Percentiles rank a stretch among this genome's conserved stretches.
phyloP scores from a whole-genome alignment of 345 rosid species.

The Angophora floribunda region DNA sequence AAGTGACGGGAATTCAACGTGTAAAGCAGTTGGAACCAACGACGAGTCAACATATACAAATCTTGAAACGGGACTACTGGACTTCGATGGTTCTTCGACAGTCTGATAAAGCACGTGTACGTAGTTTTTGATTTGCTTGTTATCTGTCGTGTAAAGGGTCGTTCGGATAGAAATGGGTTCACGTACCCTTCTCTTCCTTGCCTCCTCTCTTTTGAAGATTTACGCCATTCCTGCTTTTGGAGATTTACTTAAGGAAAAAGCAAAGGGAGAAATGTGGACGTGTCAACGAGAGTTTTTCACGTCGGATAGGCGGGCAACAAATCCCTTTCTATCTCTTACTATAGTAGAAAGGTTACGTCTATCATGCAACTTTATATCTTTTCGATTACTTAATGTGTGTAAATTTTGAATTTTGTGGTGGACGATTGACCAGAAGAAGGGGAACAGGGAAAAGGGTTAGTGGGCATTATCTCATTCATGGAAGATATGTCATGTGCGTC shows the following conservation, averaged over 20 bases:
- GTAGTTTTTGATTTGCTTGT: background rate
- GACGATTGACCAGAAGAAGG: background rate
- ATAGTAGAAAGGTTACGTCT: background rate
- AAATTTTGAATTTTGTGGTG: background rate
- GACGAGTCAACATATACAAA: background rate
- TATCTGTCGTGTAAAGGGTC: slow-evolving; percentile 40
- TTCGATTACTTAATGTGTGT: background rate
- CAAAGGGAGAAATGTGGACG: background rate
- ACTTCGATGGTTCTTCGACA: background rate
- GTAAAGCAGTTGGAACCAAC: background rate
- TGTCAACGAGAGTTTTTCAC: background rate
- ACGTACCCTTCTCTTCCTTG: background rate
- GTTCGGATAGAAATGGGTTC: slow-evolving; percentile 11
- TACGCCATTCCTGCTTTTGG: background rate
- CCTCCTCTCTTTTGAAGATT: background rate
- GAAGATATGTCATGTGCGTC: background rate
- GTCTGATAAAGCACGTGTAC: background rate
- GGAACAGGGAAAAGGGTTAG: background rate
- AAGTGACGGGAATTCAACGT: background rate
- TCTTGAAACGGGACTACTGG: background rate
- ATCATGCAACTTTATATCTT: background rate
- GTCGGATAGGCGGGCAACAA: background rate
- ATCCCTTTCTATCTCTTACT: background rate
- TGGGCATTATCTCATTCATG: background rate
- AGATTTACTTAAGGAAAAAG: background rate